Conservation (phyloP, 2,329 filamentous ascomycete species). For the Westerdykella sp. region DNA sequence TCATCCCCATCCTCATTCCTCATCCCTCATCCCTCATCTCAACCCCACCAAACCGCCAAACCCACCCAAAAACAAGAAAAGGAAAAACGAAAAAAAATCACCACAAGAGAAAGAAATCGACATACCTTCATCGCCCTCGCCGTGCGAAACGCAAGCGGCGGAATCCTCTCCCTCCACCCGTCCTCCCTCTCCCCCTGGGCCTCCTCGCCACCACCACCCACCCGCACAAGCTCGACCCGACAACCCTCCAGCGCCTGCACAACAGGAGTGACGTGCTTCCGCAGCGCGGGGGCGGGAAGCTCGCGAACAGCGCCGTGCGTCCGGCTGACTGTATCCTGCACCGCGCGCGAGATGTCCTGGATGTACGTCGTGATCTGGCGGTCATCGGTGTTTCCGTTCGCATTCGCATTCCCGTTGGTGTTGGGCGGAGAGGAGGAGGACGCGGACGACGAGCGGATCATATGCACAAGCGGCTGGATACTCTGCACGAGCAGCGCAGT, state of each 20-base stretch:
- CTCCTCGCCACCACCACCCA: slow-evolving; percentile 59
- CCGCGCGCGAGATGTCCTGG: slow-evolving; percentile 61
- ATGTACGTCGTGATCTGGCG: slow-evolving; percentile 61
- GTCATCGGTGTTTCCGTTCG: slow-evolving; percentile 25
- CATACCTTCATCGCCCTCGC: slow-evolving; percentile 69
- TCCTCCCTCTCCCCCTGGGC: slow-evolving; percentile 54
- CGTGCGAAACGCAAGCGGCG: slow-evolving; percentile 81
- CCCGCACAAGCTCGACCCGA: slow-evolving; percentile 58
- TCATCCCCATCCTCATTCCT: background rate
- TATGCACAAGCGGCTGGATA: slow-evolving; percentile 71
- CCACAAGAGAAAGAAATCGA: background rate
- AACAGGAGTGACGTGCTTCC: slow-evolving; percentile 47
- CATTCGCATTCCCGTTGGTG: background rate
- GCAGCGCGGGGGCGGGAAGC: slow-evolving; percentile 47
- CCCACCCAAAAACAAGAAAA: too few species aligned
- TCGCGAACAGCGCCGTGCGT: slow-evolving; percentile 50
- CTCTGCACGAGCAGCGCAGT: slow-evolving; percentile 71
- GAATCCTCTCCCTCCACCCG: slow-evolving; percentile 59
- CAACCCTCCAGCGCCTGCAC: slow-evolving; percentile 56
- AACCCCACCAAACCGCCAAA: background rate
- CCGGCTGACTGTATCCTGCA: slow-evolving; percentile 62
- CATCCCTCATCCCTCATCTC: too few species aligned
- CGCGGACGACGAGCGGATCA: slow-evolving; percentile 48
- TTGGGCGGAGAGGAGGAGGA: too few species aligned
- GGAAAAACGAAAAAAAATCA: too few species aligned